Evolutionary conservation across 192 early-diverging fungal species (phyloP).

Genomic region (Borealophlyctis nickersoniae): DNA sequence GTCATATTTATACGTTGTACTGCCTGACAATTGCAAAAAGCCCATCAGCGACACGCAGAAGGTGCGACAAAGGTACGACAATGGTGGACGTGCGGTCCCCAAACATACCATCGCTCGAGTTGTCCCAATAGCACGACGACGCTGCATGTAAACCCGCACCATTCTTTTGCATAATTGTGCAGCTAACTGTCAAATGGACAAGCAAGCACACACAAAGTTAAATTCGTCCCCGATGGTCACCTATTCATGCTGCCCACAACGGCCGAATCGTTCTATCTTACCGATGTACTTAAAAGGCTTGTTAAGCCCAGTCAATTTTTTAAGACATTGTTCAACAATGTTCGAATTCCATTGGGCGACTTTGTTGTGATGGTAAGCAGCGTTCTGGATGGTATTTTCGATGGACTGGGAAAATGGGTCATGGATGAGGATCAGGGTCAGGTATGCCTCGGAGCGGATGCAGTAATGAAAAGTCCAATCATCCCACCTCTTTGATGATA

Average conservation of each 20-base stretch:
- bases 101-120: slow-evolving; percentile 59
- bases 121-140: slow-evolving; percentile 75
- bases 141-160: slow-evolving; percentile 75
- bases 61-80: neutral
- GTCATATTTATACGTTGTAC: slow-evolving; percentile 73
- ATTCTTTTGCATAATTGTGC: slow-evolving; percentile 81
- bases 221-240: no score
- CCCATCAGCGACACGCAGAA: neutral
- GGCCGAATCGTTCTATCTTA: slow-evolving; percentile 28
- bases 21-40: slow-evolving; percentile 41
- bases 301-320: slow-evolving; percentile 63
- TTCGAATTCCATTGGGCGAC: slow-evolving; percentile 73
- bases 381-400: slow-evolving; percentile 63
- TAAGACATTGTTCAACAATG: slow-evolving; percentile 64
- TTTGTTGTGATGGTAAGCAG: slow-evolving; percentile 69
- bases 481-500: slow-evolving; percentile 59
- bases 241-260: no score
- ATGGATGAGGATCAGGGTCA: neutral
- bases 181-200: slow-evolving; percentile 55
- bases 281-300: slow-evolving; percentile 81
- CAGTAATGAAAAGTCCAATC: neutral
- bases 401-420: slow-evolving; percentile 45
- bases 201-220: neutral
- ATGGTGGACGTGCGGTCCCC: slow-evolving; percentile 11
- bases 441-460: neutral